Evolutionary conservation across 169 alveolate species (phyloP), one percentile per base, ranked within the genome.

Genomic region (Cryptosporidium ryanae): DNA sequence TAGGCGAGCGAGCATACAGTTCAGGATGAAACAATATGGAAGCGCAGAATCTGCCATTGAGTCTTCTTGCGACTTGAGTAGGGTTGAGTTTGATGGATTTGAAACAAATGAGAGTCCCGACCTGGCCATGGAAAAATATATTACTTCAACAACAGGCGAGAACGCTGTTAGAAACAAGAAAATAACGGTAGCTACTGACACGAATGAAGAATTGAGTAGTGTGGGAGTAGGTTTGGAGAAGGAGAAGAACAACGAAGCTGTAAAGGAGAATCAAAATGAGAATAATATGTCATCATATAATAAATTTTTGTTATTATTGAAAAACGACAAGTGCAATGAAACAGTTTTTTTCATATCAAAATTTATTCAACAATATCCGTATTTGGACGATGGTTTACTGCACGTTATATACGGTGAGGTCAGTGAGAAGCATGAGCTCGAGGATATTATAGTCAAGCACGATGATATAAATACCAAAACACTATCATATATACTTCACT

Each of bases 281-380:
- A 90, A 90, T 63, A 67, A 90, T 21, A 57, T 90, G 27, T 91
- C 96, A 15, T 90, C 94, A 8, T 94, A 94, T 65, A 94, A 92
- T 48, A 82, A 89, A 25, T 94, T 94, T 50, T 87, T 94, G 57
- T 93, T 91, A 31, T 82, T 93, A 15, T 61, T 94, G 63, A 94
- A 94, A 90, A 93, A 94, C 66, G 84, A 90, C 27, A 90, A 91
- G 4, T 94, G 96, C 66, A 84, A 83, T 59, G 94, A 91, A 29
- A 91, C 91, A 25, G 92, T 94, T 13, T 61, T 59, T 34, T 61
- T 76, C 13, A 23, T 76, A 34, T 67, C 87, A 57, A 57, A 61
- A 34, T 76, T 76, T 59, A 59, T 76, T 21, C 87, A 76, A 25
- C 68, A 76, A 15, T 76, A 76, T 59, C 87, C 87, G 25, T 63